These are phyloP conservation scores for Myxozyma udenii DNA, from an alignment of 805 yeast species.

Conservation along the genomic window DNA sequence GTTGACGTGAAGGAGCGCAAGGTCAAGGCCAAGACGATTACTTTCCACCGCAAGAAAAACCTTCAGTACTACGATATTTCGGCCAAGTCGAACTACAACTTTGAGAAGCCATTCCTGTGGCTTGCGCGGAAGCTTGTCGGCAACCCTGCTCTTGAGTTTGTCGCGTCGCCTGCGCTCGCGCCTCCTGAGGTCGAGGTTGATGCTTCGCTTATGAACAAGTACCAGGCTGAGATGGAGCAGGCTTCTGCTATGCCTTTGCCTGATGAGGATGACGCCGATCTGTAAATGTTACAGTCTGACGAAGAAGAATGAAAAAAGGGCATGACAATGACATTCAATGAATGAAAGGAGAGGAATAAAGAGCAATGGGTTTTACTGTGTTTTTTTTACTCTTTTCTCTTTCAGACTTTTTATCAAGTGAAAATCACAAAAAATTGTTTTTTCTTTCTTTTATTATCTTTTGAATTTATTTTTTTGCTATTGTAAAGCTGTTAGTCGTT, in stretches of 20 bases:
- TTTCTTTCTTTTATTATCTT: too few species aligned
- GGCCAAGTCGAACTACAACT: slow-evolving; percentile 99
- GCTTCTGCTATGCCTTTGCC: slow-evolving; percentile 99
- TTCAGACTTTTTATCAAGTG: too few species aligned
- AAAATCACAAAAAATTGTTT: too few species aligned
- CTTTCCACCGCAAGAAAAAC: slow-evolving; percentile 99
- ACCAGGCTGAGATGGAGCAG: slow-evolving; percentile 99
- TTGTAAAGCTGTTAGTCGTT: too few species aligned
- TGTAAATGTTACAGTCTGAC: slow-evolving; percentile 49
- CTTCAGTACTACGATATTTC: slow-evolving; percentile 99
- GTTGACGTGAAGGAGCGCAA: slow-evolving; percentile 99
- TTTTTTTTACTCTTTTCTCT: background rate
- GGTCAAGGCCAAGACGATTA: slow-evolving; percentile 99
- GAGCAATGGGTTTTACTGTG: background rate
- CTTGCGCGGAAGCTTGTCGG: slow-evolving; percentile 98
- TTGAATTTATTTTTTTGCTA: too few species aligned
- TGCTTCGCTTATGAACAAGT: slow-evolving; percentile 92
- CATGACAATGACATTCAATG: background rate
- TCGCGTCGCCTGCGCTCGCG: slow-evolving; percentile 98
- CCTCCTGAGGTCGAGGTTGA: slow-evolving; percentile 99
- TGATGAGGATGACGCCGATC: slow-evolving; percentile 99
- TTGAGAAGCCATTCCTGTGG: slow-evolving; percentile 99
- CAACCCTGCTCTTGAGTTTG: slow-evolving; percentile 96
- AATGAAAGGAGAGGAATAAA: too few species aligned
- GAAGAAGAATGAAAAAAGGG: too few species aligned